Evolutionary conservation across 208 protist species (phyloP).

Genomic region (Leishmania amazonensis): DNA sequence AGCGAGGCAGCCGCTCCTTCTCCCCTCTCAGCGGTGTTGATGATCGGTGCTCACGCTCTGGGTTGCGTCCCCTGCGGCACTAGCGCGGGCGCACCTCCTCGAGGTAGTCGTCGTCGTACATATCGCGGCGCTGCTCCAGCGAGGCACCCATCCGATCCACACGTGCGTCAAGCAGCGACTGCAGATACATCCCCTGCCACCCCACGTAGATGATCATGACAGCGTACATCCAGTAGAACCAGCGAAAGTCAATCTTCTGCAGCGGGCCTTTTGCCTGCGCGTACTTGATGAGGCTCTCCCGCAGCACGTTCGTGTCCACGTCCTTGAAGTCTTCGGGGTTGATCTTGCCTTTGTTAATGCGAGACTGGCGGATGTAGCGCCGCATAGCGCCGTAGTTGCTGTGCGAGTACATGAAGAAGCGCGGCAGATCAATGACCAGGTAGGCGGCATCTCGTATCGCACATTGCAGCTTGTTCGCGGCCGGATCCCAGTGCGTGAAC

Average conservation of each 20-base stretch:
- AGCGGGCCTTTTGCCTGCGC: constrained; percentile 76
- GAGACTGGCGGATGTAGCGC: constrained; percentile 75
- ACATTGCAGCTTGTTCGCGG: constrained; percentile 65
- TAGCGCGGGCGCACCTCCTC: constrained; percentile 80
- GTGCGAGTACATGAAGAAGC: constrained; percentile 78
- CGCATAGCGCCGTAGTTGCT: constrained; percentile 80
- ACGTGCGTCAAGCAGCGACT: constrained; percentile 61
- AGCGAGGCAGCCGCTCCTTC: not conserved
- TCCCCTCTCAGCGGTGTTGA: not conserved
- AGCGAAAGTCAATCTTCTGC: constrained; percentile 84
- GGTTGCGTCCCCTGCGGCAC: not conserved
- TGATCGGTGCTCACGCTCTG: not conserved
- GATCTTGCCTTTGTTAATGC: constrained; percentile 81
- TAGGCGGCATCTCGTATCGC: constrained; percentile 72
- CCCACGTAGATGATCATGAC: constrained; percentile 80
- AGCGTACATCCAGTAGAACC: constrained; percentile 87
- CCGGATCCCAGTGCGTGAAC: constrained; percentile 56
- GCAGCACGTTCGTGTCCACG: constrained; percentile 82
- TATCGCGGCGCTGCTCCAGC: constrained; percentile 59
- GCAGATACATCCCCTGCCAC: constrained; percentile 65
- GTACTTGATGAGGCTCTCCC: constrained; percentile 71
- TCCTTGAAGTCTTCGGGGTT: constrained; percentile 84
- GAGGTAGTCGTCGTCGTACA: constrained; percentile 86
- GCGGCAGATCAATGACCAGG: constrained; percentile 66
- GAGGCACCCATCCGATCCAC: constrained; percentile 62